phyloP scores from a whole-genome alignment of 768 basidiomycete species.

The Amanita subjunquillea region DNA sequence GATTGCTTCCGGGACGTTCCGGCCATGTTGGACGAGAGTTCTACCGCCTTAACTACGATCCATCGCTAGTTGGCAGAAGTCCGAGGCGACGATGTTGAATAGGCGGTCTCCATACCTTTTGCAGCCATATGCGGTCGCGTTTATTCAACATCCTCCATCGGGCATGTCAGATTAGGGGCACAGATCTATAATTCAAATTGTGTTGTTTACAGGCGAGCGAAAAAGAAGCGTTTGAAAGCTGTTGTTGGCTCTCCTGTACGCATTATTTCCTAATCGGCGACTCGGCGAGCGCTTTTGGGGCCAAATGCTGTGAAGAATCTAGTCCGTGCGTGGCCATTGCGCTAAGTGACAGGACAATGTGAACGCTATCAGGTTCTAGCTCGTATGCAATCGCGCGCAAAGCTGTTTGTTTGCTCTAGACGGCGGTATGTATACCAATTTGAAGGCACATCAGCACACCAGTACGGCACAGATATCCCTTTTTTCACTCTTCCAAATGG shows the following conservation, averaged over 20 bases:
- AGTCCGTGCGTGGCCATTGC: background rate
- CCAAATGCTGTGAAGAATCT: background rate
- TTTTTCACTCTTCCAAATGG: background rate
- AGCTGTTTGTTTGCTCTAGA: background rate
- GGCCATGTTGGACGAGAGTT: background rate
- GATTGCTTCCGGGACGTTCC: background rate
- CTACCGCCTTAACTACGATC: background rate
- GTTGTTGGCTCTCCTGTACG: background rate
- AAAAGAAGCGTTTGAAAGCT: background rate
- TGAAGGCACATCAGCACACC: background rate
- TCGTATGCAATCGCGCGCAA: background rate
- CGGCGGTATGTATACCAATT: background rate
- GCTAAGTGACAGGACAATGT: background rate
- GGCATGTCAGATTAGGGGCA: constrained; percentile 5
- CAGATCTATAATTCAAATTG: background rate
- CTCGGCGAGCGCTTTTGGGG: background rate
- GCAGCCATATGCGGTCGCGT: background rate
- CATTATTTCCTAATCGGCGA: background rate
- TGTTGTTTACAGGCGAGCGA: background rate
- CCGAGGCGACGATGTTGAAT: background rate
- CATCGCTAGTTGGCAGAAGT: background rate
- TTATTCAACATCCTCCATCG: background rate
- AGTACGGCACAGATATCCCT: background rate
- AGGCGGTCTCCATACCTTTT: background rate
- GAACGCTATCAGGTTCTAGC: background rate